Evolutionary conservation across 495 filamentous ascomycete species (phyloP), one percentile per base, ranked within the genome.

Genomic region (Penicillium dipodomyicola): DNA sequence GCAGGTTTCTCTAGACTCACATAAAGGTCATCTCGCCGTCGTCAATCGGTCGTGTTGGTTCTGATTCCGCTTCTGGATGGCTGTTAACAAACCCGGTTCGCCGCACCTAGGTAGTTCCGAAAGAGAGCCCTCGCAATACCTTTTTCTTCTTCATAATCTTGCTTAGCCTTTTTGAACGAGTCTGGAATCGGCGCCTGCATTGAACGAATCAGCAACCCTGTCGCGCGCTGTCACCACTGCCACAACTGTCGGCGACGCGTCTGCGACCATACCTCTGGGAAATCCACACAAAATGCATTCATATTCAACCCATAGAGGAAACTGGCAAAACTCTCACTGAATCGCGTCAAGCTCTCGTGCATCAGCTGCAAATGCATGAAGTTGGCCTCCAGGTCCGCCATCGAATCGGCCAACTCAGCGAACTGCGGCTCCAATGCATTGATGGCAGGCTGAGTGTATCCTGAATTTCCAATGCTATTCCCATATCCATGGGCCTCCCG

Each of bases 221-320:
- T 37, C 35, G 19, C 33, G 40, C 20, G 25, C 19, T 33, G 7
- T 35, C 23, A 46, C 14, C 27, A 30, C n/a, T 30, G n/a, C 30
- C 45, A 5, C 17, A 10, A 33, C 27, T 48, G 8, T 48, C 29
- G 7, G 33, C 19, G 5, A 32, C 37, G 23, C 25, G 35, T 33
- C 8, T 49, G 32, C 9, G 23, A 20, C 25, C 64, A 52, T 76
- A 92, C 92, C 84, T 98, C 95, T 0, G 91, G 90, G 69, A 97
- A 97, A 74, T 97, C 94, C 37, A 97, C 92, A 70, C 94, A 98
- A 67, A 97, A 98, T 5, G 95, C 94, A 72, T 97, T 97, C 90
- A 98, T 95, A 63, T 97, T 97, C 70, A 98, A 67, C 4, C 94
- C 94, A 59, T 97, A 97, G 51, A 98, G 67, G 62, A 98, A 97